Percentiles rank a stretch among this genome's conserved stretches.
phyloP scores from a whole-genome alignment of 257 asterid genomes.

The Solanum boliviense region DNA sequence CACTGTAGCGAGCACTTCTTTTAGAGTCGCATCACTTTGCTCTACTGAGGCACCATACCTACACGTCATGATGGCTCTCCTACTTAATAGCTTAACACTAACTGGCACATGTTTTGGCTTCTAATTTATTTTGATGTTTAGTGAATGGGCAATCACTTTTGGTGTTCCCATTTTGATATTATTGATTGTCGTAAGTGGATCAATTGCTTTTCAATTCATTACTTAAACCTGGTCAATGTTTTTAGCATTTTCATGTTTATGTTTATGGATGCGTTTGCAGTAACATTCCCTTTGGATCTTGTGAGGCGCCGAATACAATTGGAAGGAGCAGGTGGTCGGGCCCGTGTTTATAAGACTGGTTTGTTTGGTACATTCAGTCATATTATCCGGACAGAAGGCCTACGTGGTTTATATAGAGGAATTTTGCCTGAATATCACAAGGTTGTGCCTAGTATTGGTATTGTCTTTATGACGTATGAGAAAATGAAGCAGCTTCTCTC shows the following conservation, averaged over 20 bases:
- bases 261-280: slow-evolving; percentile 28
- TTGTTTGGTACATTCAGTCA: slow-evolving; percentile 49
- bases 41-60: background rate
- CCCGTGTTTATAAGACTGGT: slow-evolving; percentile 55
- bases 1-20: background rate
- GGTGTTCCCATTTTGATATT: background rate
- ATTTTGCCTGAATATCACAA: slow-evolving; percentile 77
- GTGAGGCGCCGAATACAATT: slow-evolving; percentile 83
- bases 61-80: background rate
- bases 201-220: background rate
- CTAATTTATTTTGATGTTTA: background rate
- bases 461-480: slow-evolving; percentile 79
- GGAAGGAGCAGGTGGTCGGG: slow-evolving; percentile 85
- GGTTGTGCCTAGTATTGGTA: slow-evolving; percentile 73
- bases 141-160: background rate
- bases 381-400: slow-evolving; percentile 45
- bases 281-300: slow-evolving; percentile 70
- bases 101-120: background rate
- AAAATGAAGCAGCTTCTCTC: slow-evolving; percentile 62
- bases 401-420: slow-evolving; percentile 63
- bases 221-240: background rate
- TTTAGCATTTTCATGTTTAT: background rate
- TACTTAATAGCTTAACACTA: background rate
- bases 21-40: background rate
- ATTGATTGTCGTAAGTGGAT: background rate